A percentile compares a stretch with the other conserved stretches of the same genome.
phyloP scores from a whole-genome alignment of 257 asterid genomes.

The Nicotiana obtusifolia region DNA sequence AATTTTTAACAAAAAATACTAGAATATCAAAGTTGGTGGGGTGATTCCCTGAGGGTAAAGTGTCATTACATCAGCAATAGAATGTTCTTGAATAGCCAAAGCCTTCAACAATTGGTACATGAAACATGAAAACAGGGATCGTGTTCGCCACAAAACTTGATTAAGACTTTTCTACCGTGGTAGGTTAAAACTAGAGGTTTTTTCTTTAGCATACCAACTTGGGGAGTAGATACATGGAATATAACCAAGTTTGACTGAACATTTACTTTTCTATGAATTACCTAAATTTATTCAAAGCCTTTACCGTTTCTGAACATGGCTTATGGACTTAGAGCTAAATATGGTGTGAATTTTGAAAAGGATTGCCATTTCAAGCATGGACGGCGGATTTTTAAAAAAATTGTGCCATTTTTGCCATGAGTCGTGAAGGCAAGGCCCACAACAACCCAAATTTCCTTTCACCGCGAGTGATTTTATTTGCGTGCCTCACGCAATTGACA shows the following conservation, averaged over 20 bases:
- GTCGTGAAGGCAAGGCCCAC: not conserved
- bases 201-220: not conserved
- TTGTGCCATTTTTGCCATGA: not conserved
- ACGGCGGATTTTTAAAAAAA: not conserved
- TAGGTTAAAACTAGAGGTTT: not conserved
- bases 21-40: not conserved
- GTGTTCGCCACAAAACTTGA: not conserved
- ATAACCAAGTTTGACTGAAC: not conserved
- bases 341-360: not conserved
- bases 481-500: too few relatives aligned
- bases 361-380: constrained; percentile 2
- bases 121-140: not conserved
- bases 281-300: not conserved
- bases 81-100: not conserved
- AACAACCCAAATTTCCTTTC: too few relatives aligned
- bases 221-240: not conserved
- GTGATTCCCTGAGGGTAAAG: not conserved
- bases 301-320: not conserved
- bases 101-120: not conserved
- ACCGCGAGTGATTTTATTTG: too few relatives aligned
- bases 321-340: not conserved
- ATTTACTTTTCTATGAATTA: not conserved
- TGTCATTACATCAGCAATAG: not conserved
- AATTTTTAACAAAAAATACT: not conserved
- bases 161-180: not conserved